A percentile compares a stretch with the other conserved stretches of the same genome.
Evolutionary conservation across 371 early-diverging fungal species (phyloP).

Genomic region (Mortierella sp.): DNA sequence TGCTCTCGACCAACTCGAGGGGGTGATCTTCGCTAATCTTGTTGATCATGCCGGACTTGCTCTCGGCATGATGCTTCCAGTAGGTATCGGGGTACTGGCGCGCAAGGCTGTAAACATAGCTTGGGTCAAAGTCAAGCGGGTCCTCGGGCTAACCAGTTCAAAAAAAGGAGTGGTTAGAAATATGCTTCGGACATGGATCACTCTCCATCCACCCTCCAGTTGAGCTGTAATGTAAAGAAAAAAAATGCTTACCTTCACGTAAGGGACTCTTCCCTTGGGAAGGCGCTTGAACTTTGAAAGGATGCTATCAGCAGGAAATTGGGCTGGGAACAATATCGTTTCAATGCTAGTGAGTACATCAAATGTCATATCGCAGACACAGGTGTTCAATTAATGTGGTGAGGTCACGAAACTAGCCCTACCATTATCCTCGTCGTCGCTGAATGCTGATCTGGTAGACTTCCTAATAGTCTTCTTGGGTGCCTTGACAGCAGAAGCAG

Average conservation of each 20-base stretch:
- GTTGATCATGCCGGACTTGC: constrained; percentile 63
- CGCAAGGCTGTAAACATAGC: constrained; percentile 61
- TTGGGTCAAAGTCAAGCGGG: constrained; percentile 61
- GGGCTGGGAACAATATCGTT: background rate
- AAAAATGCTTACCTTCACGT: constrained; percentile 33
- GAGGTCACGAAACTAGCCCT: background rate
- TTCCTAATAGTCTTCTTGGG: constrained; percentile 43
- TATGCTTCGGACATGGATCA: background rate
- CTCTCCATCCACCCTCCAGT: background rate
- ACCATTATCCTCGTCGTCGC: constrained; percentile 50
- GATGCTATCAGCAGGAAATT: constrained; percentile 20
- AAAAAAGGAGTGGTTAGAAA: background rate
- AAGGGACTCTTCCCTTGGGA: constrained; percentile 29
- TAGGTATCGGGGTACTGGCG: constrained; percentile 73
- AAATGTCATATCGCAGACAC: background rate
- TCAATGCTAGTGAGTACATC: background rate
- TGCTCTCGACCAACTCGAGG: constrained; percentile 64
- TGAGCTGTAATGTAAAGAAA: background rate
- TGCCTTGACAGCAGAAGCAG: constrained; percentile 24
- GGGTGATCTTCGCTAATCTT: constrained; percentile 75
- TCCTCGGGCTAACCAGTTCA: constrained; percentile 28
- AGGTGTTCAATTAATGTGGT: too few relatives aligned
- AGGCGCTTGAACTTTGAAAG: constrained; percentile 40
- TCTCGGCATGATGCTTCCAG: constrained; percentile 68
- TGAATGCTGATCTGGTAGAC: constrained; percentile 36